Conservation (phyloP, 495 filamentous ascomycete genomes). For the Lophium mytilinum region DNA sequence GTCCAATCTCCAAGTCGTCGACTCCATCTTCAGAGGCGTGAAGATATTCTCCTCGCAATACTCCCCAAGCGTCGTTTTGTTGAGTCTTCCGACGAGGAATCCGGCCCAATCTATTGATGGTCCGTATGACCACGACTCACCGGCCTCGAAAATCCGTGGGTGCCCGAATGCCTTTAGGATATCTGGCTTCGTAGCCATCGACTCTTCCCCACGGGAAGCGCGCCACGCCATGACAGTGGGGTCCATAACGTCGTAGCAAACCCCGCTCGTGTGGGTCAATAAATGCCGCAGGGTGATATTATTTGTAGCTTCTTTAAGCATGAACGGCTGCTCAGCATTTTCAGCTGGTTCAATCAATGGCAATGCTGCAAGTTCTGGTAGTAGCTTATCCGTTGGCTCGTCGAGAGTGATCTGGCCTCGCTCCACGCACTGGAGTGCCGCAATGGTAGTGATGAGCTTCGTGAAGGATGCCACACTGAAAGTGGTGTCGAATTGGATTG, state of each 20-base stretch:
- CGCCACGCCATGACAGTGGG: constrained; percentile 18
- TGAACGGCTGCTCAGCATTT: background rate
- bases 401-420: constrained; percentile 28
- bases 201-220: constrained; percentile 4
- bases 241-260: constrained; percentile 38
- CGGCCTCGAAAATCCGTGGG: constrained; percentile 44
- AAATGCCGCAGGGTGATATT: constrained; percentile 27
- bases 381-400: constrained; percentile 23
- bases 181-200: background rate
- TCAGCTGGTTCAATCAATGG: constrained; percentile 9
- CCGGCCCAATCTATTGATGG: constrained; percentile 47
- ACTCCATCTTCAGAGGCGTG: constrained; percentile 18
- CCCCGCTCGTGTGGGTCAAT: constrained; percentile 44
- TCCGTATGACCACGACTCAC: constrained; percentile 44
- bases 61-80: constrained; percentile 11
- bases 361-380: constrained; percentile 26
- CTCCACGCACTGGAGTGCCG: constrained; percentile 30
- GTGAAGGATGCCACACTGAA: constrained; percentile 27
- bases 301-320: background rate
- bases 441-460: constrained; percentile 31
- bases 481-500: constrained; percentile 22
- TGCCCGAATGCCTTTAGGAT: constrained; percentile 27
- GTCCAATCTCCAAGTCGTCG: constrained; percentile 13
- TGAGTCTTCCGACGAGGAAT: constrained; percentile 37
- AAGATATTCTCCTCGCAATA: constrained; percentile 23